phyloP scores from a whole-genome alignment of 2,329 filamentous ascomycete genomes.

The Colletotrichum sp. region DNA sequence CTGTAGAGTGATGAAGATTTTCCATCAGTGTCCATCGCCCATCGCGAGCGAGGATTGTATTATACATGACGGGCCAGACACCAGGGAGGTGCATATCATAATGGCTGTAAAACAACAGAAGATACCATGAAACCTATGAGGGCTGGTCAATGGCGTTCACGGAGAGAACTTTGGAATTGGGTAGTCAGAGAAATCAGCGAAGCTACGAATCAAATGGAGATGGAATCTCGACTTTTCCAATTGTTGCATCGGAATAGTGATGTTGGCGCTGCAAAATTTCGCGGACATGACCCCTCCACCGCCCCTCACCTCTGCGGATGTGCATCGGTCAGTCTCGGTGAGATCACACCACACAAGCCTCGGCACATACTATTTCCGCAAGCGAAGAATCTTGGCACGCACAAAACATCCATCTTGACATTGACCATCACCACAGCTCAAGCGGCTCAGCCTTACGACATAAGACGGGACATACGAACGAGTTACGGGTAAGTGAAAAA shows the following conservation, averaged over 20 bases:
- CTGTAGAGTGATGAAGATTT: constrained; percentile 28
- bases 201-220: not conserved
- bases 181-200: not conserved
- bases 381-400: constrained; percentile 25
- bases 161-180: not conserved
- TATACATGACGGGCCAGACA: not conserved
- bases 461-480: constrained; percentile 11
- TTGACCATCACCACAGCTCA: constrained; percentile 5
- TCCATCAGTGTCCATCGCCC: fast-evolving
- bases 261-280: not conserved
- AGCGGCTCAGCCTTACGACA: constrained; percentile 21
- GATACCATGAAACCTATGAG: constrained; percentile 15
- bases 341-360: not conserved
- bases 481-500: constrained; percentile 1
- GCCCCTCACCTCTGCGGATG: not conserved
- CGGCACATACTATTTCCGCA: constrained; percentile 24
- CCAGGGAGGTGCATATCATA: not conserved
- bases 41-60: not conserved
- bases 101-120: not conserved
- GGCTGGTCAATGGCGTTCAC: constrained; percentile 8
- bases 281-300: not conserved
- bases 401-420: constrained; percentile 22
- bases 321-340: not conserved
- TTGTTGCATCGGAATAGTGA: not conserved
- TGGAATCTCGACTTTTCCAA: not conserved